Conservation (phyloP, 2,329 filamentous ascomycete genomes). For the Paecilomyces sp. region DNA sequence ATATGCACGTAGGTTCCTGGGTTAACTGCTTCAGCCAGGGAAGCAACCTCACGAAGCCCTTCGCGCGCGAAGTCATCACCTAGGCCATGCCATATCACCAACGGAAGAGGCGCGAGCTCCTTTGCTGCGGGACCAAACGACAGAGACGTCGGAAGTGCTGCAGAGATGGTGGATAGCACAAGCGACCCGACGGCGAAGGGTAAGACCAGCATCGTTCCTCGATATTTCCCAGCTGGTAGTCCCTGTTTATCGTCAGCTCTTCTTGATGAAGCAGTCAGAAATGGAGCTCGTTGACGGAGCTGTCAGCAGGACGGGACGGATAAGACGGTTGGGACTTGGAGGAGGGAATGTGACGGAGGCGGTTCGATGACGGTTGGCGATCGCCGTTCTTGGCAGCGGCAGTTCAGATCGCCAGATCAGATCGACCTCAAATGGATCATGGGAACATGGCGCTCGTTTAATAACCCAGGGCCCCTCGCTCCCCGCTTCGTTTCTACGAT, state of each 20-base stretch:
- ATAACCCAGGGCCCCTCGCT: neutral
- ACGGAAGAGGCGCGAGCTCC: constrained; percentile 57
- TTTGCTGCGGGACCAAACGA: constrained; percentile 13
- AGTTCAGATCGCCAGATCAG: neutral
- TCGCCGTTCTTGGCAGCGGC: neutral
- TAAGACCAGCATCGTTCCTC: neutral
- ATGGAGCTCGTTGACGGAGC: neutral
- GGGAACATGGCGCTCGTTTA: neutral
- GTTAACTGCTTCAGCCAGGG: constrained; percentile 64
- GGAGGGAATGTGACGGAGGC: neutral
- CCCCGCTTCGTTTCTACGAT: neutral
- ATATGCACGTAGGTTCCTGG: constrained; percentile 81
- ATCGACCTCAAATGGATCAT: neutral
- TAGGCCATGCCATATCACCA: constrained; percentile 92
- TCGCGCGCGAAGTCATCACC: constrained; percentile 62
- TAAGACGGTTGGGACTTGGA: neutral
- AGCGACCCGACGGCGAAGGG: neutral
- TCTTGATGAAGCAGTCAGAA: neutral
- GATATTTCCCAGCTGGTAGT: neutral
- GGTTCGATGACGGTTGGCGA: neutral
- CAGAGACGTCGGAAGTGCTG: constrained; percentile 9
- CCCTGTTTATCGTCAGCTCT: neutral
- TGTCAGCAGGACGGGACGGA: neutral
- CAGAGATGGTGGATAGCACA: constrained; percentile 2
- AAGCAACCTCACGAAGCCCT: constrained; percentile 63